A percentile compares a stretch with the other conserved stretches of the same genome.
Evolutionary conservation across 148 eudicot genomes (phyloP).

Genomic region (Spergularia bocconei): DNA sequence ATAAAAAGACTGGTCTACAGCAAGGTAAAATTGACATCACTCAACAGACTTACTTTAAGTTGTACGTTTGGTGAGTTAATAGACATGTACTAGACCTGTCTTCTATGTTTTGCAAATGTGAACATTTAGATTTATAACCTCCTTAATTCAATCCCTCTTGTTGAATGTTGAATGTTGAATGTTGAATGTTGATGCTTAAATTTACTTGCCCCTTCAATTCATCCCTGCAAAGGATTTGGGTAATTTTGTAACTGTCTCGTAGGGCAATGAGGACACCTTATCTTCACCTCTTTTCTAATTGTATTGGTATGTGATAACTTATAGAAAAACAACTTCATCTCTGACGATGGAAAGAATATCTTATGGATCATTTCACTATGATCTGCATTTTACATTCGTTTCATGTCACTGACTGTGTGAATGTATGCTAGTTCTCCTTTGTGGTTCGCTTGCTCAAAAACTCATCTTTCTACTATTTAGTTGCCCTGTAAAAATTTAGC

Average conservation of each 20-base stretch:
- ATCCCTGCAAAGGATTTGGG: too few species aligned
- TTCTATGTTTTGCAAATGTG: neutral
- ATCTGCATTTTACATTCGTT: neutral
- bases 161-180: neutral
- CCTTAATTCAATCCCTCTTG: neutral
- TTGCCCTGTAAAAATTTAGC: neutral
- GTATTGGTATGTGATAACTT: too few species aligned
- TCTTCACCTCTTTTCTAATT: too few species aligned
- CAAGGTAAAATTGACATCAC: slow-evolving; percentile 40
- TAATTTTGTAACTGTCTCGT: too few species aligned
- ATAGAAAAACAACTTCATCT: neutral
- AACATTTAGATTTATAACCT: neutral
- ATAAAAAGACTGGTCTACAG: slow-evolving; percentile 50
- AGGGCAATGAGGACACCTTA: too few species aligned
- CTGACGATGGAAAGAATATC: neutral
- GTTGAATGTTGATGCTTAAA: neutral
- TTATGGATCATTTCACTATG: neutral
- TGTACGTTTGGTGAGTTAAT: neutral
- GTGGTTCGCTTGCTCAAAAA: neutral
- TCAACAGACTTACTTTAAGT: neutral
- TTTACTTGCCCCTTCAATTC: neutral
- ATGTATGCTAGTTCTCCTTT: neutral
- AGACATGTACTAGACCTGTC: neutral
- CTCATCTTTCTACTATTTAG: neutral
- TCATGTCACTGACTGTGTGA: neutral